Percentiles rank a stretch among this genome's conserved stretches.
phyloP scores from a whole-genome alignment of 2,329 filamentous ascomycete genomes.

The Apiospora rasikravindrae region DNA sequence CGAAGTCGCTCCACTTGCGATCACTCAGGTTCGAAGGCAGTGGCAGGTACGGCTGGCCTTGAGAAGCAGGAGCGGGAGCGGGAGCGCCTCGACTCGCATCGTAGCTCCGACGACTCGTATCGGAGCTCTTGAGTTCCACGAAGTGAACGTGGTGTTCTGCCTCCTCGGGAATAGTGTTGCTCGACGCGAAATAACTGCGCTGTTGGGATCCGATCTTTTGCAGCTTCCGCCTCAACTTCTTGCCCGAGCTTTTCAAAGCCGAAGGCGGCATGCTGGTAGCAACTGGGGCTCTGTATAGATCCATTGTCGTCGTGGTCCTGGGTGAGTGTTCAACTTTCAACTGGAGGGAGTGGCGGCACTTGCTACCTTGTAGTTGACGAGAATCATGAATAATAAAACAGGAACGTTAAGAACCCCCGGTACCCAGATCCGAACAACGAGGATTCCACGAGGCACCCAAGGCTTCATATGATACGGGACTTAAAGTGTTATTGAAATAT shows the following conservation, averaged over 20 bases:
- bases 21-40: slow-evolving; percentile 30
- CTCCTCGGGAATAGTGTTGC: slow-evolving; percentile 27
- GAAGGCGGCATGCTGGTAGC: neutral
- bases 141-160: neutral
- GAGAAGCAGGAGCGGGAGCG: neutral
- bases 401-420: neutral
- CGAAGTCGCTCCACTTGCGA: slow-evolving; percentile 37
- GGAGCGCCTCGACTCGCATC: neutral
- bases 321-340: neutral
- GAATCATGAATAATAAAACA: neutral
- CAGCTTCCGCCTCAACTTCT: slow-evolving; percentile 38
- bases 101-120: neutral
- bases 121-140: neutral
- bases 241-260: slow-evolving; percentile 33
- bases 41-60: slow-evolving; percentile 21
- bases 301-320: neutral
- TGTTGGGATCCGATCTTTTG: slow-evolving; percentile 36
- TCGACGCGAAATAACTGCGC: slow-evolving; percentile 30
- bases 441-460: neutral
- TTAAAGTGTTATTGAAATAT: neutral
- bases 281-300: neutral
- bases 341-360: neutral
- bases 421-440: neutral
- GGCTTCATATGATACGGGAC: neutral
- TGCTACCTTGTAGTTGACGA: neutral